Conservation (phyloP, 2,329 filamentous ascomycete species). For the Neonectria neomacrospora region DNA sequence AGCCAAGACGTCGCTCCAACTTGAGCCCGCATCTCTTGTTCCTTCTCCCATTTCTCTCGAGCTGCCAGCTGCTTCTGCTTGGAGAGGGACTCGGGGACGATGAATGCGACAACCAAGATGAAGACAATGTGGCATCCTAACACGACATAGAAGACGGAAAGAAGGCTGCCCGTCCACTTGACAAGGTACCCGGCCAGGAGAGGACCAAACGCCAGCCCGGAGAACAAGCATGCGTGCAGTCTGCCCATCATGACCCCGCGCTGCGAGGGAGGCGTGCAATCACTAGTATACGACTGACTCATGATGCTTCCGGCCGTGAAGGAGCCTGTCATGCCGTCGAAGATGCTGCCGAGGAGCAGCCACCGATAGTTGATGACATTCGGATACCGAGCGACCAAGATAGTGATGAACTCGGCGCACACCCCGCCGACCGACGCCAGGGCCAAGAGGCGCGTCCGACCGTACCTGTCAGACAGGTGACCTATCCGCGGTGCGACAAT, state of each 20-base stretch:
- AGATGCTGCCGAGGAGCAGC: conserved; percentile 78
- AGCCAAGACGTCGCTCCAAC: conserved; percentile 45
- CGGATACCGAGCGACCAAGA: conserved; percentile 80
- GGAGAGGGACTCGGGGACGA: conserved; percentile 87
- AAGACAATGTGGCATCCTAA: conserved; percentile 79
- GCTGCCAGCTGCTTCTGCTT: conserved; percentile 76
- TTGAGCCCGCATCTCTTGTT: conserved; percentile 53
- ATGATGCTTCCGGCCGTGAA: conserved; percentile 84
- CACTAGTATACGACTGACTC: conserved; percentile 86
- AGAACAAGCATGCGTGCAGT: conserved; percentile 89
- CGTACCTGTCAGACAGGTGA: conserved; percentile 86
- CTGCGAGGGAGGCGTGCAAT: conserved; percentile 84
- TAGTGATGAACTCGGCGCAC: conserved; percentile 78
- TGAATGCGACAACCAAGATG: conserved; percentile 74
- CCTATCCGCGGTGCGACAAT: conserved; percentile 86
- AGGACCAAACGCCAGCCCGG: conserved; percentile 88
- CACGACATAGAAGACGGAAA: conserved; percentile 87
- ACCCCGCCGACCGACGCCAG: conserved; percentile 81
- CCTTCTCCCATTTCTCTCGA: conserved; percentile 70
- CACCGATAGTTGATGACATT: conserved; percentile 79
- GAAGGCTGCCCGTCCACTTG: conserved; percentile 76
- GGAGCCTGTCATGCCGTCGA: conserved; percentile 88
- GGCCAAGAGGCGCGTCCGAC: conserved; percentile 79
- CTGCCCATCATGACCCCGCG: conserved; percentile 88
- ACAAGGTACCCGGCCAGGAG: conserved; percentile 84